A percentile compares a stretch with the other conserved stretches of the same genome.
Evolutionary conservation across 306 rosid species (phyloP).

Genomic region (Begonia masoniana): DNA sequence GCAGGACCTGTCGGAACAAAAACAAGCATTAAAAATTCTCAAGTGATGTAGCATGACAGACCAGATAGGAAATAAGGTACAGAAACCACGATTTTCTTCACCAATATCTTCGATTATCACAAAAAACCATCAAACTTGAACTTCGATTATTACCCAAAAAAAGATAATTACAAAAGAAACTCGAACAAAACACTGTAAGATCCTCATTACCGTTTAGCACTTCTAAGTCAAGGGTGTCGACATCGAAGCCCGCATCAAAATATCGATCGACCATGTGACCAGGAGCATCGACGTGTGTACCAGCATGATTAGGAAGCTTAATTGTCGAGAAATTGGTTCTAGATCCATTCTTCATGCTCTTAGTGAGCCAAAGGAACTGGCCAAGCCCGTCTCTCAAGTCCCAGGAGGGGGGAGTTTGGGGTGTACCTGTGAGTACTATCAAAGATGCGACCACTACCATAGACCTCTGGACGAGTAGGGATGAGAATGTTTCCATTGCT

Average conservation of each 20-base stretch:
- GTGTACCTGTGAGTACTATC: slow-evolving; percentile 50
- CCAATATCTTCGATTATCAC: no score
- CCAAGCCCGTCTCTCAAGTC: slow-evolving; percentile 56
- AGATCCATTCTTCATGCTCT: slow-evolving; percentile 79
- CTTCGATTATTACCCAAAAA: background rate
- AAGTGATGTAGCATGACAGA: background rate
- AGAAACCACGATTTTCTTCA: no score
- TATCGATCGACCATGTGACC: slow-evolving; percentile 70
- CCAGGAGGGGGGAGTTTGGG: slow-evolving; percentile 46
- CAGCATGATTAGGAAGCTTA: slow-evolving; percentile 61
- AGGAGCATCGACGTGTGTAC: slow-evolving; percentile 83
- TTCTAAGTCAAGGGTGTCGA: slow-evolving; percentile 56
- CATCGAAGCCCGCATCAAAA: slow-evolving; percentile 77
- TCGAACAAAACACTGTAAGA: background rate
- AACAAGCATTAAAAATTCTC: background rate
- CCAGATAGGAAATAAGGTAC: background rate
- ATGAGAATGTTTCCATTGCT: slow-evolving; percentile 4
- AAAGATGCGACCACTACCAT: slow-evolving; percentile 45
- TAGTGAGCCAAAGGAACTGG: slow-evolving; percentile 49
- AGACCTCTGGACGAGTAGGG: slow-evolving; percentile 76
- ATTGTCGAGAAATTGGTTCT: slow-evolving; percentile 39
- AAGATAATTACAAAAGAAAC: background rate
- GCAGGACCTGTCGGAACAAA: slow-evolving; percentile 47
- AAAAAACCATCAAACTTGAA: no score
- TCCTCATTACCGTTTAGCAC: slow-evolving; percentile 54